These are phyloP conservation scores for Yamadazyma sp. DNA, from an alignment of 1,139 yeast genomes.

Conservation along the genomic window DNA sequence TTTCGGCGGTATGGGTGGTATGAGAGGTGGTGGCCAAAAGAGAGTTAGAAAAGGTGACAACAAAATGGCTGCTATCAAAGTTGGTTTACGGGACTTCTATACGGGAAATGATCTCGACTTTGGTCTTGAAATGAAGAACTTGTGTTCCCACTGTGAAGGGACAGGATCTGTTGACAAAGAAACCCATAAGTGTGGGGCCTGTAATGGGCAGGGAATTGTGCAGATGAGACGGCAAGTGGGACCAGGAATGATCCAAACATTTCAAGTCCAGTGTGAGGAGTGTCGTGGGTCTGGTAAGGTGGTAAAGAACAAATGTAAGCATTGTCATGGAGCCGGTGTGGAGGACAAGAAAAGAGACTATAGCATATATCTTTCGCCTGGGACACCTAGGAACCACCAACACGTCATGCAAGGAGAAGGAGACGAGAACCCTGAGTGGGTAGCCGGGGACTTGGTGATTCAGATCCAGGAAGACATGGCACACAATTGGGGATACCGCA, in stretches of 20 bases:
- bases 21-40: conserved; percentile 33
- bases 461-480: conserved; percentile 53
- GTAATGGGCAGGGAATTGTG: conserved; percentile 74
- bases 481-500: conserved; percentile 78
- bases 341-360: conserved; percentile 56
- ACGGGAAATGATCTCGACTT: conserved; percentile 65
- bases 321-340: conserved; percentile 73
- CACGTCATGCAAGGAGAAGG: conserved; percentile 74
- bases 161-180: conserved; percentile 82
- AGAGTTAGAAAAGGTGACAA: conserved; percentile 63
- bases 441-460: conserved; percentile 76
- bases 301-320: conserved; percentile 61
- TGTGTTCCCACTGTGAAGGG: conserved; percentile 79
- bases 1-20: conserved; percentile 66
- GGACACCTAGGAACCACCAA: conserved; percentile 61
- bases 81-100: conserved; percentile 66
- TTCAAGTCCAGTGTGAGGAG: conserved; percentile 73
- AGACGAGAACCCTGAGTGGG: conserved; percentile 78
- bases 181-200: conserved; percentile 59
- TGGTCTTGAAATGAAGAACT: conserved; percentile 65
- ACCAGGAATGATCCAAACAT: conserved; percentile 86
- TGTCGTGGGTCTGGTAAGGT: conserved; percentile 79
- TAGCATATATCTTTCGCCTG: conserved; percentile 66
- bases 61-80: conserved; percentile 54
- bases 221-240: conserved; percentile 76